These are phyloP conservation scores for Apophysomyces trapeziformis DNA, from an alignment of 371 early-diverging fungal species.

Conservation along the genomic window DNA sequence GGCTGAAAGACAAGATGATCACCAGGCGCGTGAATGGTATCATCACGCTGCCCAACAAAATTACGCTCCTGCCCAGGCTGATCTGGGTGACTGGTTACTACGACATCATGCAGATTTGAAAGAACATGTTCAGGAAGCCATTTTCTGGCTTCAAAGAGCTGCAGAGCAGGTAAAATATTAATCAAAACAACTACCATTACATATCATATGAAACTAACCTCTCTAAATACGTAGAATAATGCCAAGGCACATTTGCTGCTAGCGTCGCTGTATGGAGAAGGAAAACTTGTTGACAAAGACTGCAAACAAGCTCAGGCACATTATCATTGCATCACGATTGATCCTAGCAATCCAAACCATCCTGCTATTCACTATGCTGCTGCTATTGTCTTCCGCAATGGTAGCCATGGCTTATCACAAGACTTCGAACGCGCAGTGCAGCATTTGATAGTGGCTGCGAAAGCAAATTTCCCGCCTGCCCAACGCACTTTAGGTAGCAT, in stretches of 20 bases:
- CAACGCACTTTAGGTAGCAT: conserved; percentile 45
- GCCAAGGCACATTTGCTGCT: conserved; percentile 26
- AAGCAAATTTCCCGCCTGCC: conserved; percentile 28
- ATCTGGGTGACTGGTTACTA: conserved; percentile 17
- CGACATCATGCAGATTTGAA: conserved; percentile 6
- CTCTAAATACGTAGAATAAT: conserved; percentile 15
- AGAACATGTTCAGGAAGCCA: conserved; percentile 10
- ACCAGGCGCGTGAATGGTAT: conserved; percentile 18
- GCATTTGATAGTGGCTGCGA: conserved; percentile 28
- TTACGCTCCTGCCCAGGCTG: conserved; percentile 18
- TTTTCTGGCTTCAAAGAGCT: conserved; percentile 19
- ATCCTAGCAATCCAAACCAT: conserved; percentile 15
- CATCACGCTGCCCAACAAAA: conserved; percentile 19
- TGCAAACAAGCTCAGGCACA: conserved; percentile 20
- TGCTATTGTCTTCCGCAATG: conserved; percentile 28
- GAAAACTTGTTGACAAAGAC: conserved; percentile 18
- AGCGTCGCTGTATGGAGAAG: conserved; percentile 29
- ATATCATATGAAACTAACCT: not conserved
- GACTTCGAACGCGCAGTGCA: conserved; percentile 23
- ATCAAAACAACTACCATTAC: not conserved
- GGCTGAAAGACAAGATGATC: conserved; percentile 6
- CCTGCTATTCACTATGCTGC: conserved; percentile 29
- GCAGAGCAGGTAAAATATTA: conserved; percentile 16
- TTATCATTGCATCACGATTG: conserved; percentile 16
- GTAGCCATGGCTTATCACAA: conserved; percentile 19